Conservation (phyloP, 176 grass and related monocot genomes). For the Oryza officinalis region DNA sequence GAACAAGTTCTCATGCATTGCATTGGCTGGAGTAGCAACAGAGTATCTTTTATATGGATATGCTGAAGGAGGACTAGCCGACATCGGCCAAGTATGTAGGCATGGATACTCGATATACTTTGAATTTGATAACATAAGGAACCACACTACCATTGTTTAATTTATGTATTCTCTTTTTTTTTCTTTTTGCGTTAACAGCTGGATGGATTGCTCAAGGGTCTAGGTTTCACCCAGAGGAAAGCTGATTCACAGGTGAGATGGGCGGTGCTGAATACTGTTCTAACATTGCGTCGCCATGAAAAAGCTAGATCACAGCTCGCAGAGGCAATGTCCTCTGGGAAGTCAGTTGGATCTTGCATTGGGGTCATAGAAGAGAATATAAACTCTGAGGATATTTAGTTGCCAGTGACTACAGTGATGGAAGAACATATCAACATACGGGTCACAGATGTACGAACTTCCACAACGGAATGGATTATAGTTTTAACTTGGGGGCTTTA, state of each 20-base stretch:
- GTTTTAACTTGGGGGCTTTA: neutral
- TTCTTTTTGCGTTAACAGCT: conserved; percentile 14
- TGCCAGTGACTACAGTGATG: neutral
- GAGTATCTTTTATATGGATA: conserved; percentile 79
- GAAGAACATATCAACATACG: neutral
- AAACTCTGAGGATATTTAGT: conserved; percentile 41
- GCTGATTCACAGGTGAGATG: conserved; percentile 55
- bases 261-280: conserved; percentile 50
- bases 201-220: conserved; percentile 47
- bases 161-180: neutral
- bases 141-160: neutral
- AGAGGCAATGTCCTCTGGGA: conserved; percentile 46
- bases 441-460: neutral
- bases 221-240: conserved; percentile 51
- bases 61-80: conserved; percentile 69
- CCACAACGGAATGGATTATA: neutral
- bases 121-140: neutral
- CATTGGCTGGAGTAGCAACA: conserved; percentile 72
- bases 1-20: conserved; percentile 86
- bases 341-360: conserved; percentile 46
- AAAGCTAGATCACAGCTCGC: conserved; percentile 44
- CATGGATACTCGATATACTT: neutral
- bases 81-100: conserved; percentile 58
- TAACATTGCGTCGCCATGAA: conserved; percentile 43
- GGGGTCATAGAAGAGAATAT: conserved; percentile 49